Conservation (phyloP, 106 monocot genomes). For the Apostasia shenzhenica region DNA sequence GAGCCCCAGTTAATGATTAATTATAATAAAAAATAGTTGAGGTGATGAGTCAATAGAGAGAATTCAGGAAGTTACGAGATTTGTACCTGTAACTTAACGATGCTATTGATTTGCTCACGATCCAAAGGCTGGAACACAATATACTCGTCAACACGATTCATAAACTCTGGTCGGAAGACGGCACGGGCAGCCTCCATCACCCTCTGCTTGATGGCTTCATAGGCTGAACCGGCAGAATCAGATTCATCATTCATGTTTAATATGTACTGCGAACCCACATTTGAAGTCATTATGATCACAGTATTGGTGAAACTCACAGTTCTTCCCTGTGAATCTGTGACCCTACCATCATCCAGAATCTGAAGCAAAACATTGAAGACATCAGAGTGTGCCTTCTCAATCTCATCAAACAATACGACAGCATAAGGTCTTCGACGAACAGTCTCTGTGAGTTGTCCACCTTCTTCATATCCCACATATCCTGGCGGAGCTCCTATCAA, state of each 20-base stretch:
- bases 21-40: too few relatives aligned
- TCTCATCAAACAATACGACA: conserved; percentile 95
- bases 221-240: conserved; percentile 32
- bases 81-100: conserved; percentile 86
- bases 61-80: background rate
- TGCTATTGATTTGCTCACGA: conserved; percentile 80
- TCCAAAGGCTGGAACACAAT: conserved; percentile 96
- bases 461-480: conserved; percentile 98
- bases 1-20: too few relatives aligned
- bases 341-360: conserved; percentile 93
- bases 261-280: conserved; percentile 97
- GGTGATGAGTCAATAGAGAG: background rate
- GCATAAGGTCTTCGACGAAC: conserved; percentile 88
- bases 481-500: conserved; percentile 96
- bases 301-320: conserved; percentile 90
- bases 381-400: conserved; percentile 98
- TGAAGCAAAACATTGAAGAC: conserved; percentile 98
- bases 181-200: conserved; percentile 92
- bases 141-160: conserved; percentile 97
- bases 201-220: conserved; percentile 77
- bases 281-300: conserved; percentile 99
- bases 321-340: conserved; percentile 93
- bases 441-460: conserved; percentile 83
- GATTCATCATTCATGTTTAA: conserved; percentile 57
- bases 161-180: conserved; percentile 94